Evolutionary conservation across 352 stramenopile species (phyloP).

Genomic region (Phytophthora capsici): DNA sequence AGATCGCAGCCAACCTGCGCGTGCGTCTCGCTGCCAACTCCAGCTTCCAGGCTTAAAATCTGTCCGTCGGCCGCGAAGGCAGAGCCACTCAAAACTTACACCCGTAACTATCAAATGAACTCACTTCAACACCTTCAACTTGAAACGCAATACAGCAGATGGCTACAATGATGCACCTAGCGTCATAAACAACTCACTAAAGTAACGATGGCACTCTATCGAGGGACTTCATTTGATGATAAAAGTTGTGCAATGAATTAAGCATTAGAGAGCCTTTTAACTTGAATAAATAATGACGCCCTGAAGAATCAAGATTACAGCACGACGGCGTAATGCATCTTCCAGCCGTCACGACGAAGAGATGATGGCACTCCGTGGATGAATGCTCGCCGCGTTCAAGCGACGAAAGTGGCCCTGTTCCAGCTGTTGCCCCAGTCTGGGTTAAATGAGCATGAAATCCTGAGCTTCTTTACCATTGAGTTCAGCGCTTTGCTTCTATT

Average conservation of each 20-base stretch:
- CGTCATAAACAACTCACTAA: background rate
- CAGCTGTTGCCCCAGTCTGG: slow-evolving; percentile 12
- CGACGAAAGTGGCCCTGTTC: slow-evolving; percentile 12
- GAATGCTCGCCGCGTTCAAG: slow-evolving; percentile 8
- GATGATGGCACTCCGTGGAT: background rate
- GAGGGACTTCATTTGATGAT: too few relatives aligned
- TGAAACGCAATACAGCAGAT: slow-evolving; percentile 6
- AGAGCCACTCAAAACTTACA: background rate
- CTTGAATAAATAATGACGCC: slow-evolving; percentile 37
- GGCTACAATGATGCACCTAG: background rate
- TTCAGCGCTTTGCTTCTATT: slow-evolving; percentile 4
- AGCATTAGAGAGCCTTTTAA: too few relatives aligned
- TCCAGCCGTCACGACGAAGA: slow-evolving; percentile 44
- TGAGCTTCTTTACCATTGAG: slow-evolving; percentile 13
- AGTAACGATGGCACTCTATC: background rate
- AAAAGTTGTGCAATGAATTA: too few relatives aligned
- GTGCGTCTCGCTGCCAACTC: slow-evolving; percentile 43
- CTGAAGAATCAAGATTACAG: slow-evolving; percentile 92
- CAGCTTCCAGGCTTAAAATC: slow-evolving; percentile 43
- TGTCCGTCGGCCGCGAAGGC: background rate
- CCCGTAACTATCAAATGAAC: background rate
- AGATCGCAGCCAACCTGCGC: slow-evolving; percentile 57
- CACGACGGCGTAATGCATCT: too few relatives aligned
- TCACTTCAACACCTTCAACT: slow-evolving; percentile 7
- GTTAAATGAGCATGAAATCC: slow-evolving; percentile 23